phyloP scores from a whole-genome alignment of 139 green algal species.

The Chlamydomonas sp. region DNA sequence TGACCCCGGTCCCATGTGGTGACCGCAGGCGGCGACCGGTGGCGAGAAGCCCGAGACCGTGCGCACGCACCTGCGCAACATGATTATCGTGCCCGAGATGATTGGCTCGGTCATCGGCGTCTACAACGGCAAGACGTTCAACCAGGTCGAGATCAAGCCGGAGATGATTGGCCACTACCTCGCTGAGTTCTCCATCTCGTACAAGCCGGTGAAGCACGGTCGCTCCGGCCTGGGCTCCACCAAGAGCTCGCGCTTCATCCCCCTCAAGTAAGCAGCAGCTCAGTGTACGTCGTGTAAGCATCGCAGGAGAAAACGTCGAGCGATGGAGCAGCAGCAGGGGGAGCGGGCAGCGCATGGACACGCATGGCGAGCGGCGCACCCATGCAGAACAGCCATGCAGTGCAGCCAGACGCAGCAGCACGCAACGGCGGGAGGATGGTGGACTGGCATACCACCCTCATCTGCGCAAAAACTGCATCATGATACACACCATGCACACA shows the following conservation, averaged over 20 bases:
- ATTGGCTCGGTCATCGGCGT: conserved; percentile 96
- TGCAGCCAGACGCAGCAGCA: too few relatives aligned
- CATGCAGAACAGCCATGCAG: neutral
- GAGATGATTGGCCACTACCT: conserved; percentile 99
- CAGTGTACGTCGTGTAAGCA: neutral
- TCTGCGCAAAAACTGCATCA: too few relatives aligned
- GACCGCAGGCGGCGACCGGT: conserved; percentile 35
- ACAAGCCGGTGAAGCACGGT: conserved; percentile 98
- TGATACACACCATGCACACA: neutral
- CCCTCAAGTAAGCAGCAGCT: conserved; percentile 77
- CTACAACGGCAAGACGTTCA: conserved; percentile 99
- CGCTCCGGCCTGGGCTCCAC: conserved; percentile 93
- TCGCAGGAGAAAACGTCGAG: neutral
- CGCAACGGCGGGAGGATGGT: too few relatives aligned
- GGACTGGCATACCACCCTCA: too few relatives aligned
- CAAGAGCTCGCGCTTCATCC: conserved; percentile 96
- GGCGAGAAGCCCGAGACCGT: conserved; percentile 97
- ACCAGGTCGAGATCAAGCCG: conserved; percentile 78
- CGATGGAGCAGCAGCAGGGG: neutral
- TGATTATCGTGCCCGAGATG: conserved; percentile 99
- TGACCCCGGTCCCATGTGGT: too few relatives aligned
- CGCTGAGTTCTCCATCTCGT: conserved; percentile 98
- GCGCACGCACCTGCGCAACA: conserved; percentile 97
- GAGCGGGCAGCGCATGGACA: neutral
- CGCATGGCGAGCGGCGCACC: neutral